A percentile compares a stretch with the other conserved stretches of the same genome.
phyloP scores from a whole-genome alignment of 805 yeast species.

The Zygosaccharomyces lentus region DNA sequence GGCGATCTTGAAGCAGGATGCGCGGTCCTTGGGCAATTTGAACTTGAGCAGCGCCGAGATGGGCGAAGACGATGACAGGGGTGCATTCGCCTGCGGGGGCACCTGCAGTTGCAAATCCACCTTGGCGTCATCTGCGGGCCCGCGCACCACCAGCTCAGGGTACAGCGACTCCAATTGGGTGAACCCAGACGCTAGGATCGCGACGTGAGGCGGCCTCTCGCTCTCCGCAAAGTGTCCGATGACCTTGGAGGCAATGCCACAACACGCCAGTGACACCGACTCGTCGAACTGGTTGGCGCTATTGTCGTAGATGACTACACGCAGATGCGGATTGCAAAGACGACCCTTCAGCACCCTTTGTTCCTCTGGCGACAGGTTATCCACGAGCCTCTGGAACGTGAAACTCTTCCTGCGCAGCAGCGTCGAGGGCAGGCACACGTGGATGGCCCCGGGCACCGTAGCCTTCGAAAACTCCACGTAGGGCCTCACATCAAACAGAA shows the following conservation, averaged over 20 bases:
- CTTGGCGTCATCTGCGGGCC: conserved; percentile 5
- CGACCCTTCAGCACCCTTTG: conserved; percentile 11
- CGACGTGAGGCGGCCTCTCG: conserved; percentile 6
- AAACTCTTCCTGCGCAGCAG: conserved; percentile 71
- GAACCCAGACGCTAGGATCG: conserved; percentile 25
- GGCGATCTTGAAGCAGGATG: conserved; percentile 25
- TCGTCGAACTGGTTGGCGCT: conserved; percentile 20
- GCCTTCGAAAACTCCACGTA: conserved; percentile 63
- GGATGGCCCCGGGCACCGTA: conserved; percentile 59
- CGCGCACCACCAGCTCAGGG: conserved; percentile 14
- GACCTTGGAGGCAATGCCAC: conserved; percentile 28
- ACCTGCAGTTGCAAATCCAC: conserved; percentile 9
- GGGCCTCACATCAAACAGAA: conserved; percentile 63
- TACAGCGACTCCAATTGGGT: conserved; percentile 17
- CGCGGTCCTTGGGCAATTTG: conserved; percentile 26
- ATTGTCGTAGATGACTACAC: conserved; percentile 28
- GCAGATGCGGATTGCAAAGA: conserved; percentile 14
- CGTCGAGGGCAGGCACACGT: conserved; percentile 87
- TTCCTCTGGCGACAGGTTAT: conserved; percentile 54
- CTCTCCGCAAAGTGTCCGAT: conserved; percentile 12
- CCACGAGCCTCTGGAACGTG: conserved; percentile 56
- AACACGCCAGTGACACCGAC: conserved; percentile 26
- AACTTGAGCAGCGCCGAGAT: conserved; percentile 32
- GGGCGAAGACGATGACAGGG: conserved; percentile 32
- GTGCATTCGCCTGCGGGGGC: conserved; percentile 17